Conservation (phyloP, 345 rosid genomes). For the Conringia planisiliqua region DNA sequence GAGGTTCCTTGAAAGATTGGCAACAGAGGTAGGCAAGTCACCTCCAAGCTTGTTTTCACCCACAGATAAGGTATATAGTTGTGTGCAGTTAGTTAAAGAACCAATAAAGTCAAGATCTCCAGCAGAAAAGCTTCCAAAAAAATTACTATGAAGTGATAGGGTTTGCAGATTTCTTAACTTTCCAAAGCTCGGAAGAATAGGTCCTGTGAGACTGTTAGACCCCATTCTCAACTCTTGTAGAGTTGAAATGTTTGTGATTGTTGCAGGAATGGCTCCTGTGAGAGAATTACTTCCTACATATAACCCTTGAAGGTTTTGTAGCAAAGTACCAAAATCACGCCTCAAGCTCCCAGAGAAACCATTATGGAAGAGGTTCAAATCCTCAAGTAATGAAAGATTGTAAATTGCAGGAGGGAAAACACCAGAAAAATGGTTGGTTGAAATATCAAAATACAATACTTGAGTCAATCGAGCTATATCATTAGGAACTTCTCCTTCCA, state of each 20-base stretch:
- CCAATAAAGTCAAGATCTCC: background rate
- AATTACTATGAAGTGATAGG: background rate
- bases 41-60: background rate
- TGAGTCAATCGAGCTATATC: background rate
- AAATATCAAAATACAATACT: background rate
- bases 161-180: background rate
- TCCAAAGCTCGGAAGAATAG: background rate
- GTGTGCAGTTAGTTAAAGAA: conserved; percentile 4
- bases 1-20: background rate
- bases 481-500: background rate
- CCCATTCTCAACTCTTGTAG: background rate
- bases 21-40: background rate
- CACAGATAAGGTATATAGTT: background rate
- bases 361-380: fast-evolving
- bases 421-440: background rate
- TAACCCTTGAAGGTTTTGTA: background rate
- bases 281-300: conserved; percentile 22
- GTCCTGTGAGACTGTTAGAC: background rate
- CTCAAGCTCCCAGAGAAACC: conserved; percentile 30
- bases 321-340: background rate
- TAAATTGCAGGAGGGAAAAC: conserved; percentile 20
- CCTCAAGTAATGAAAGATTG: conserved; percentile 23
- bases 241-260: conserved; percentile 31
- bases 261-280: conserved; percentile 26
- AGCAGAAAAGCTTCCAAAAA: background rate